Conservation (phyloP, 345 rosid species). For the Hibiscus trionum region DNA sequence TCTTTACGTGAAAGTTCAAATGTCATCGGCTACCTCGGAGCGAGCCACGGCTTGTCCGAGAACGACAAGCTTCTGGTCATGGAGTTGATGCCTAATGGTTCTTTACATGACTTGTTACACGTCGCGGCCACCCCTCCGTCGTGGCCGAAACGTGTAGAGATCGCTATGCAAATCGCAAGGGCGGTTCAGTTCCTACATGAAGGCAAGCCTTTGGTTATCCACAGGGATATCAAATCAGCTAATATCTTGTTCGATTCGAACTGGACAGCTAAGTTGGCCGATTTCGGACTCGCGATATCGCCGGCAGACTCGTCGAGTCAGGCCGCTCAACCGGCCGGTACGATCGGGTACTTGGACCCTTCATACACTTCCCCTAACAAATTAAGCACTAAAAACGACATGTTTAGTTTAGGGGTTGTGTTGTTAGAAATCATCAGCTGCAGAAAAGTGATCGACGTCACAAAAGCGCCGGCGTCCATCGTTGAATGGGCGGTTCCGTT, state of each 20-base stretch:
- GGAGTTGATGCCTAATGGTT: slow-evolving; percentile 73
- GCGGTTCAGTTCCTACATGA: slow-evolving; percentile 55
- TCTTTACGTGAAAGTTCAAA: slow-evolving; percentile 35
- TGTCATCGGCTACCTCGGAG: slow-evolving; percentile 40
- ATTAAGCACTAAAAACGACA: slow-evolving; percentile 49
- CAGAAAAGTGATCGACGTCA: slow-evolving; percentile 54
- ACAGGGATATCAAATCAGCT: slow-evolving; percentile 69
- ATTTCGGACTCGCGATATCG: slow-evolving; percentile 56
- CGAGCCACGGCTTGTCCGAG: not conserved
- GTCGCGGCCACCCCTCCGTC: slow-evolving; percentile 22
- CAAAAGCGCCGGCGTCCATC: slow-evolving; percentile 38
- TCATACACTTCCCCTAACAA: slow-evolving; percentile 42
- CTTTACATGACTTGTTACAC: slow-evolving; percentile 55
- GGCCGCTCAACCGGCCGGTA: slow-evolving; percentile 48
- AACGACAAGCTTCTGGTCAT: slow-evolving; percentile 44
- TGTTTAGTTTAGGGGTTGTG: slow-evolving; percentile 64
- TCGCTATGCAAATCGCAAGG: slow-evolving; percentile 51
- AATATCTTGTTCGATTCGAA: slow-evolving; percentile 51
- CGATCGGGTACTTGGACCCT: slow-evolving; percentile 76
- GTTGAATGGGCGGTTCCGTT: slow-evolving; percentile 63
- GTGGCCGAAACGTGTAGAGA: slow-evolving; percentile 52
- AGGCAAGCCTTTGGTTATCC: slow-evolving; percentile 34
- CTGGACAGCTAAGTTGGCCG: slow-evolving; percentile 54
- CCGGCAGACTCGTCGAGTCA: slow-evolving; percentile 7
- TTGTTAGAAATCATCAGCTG: slow-evolving; percentile 58